phyloP scores from a whole-genome alignment of 257 asterid genomes.

The Solanum medicagineum region DNA sequence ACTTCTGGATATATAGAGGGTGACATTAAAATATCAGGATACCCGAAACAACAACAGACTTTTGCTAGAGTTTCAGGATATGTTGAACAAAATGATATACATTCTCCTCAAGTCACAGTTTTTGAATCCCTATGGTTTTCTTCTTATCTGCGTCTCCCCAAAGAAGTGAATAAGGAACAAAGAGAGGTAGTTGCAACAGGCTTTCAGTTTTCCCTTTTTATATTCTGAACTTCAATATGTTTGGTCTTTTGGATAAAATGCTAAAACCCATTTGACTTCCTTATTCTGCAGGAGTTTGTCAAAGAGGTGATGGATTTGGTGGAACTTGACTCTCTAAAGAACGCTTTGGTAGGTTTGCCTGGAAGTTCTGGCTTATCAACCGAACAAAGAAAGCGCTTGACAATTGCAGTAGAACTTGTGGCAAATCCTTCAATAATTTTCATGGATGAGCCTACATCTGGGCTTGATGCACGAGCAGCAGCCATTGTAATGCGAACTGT shows the following conservation, averaged over 20 bases:
- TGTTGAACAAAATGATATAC: constrained; percentile 89
- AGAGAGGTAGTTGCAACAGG: constrained; percentile 35
- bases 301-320: constrained; percentile 83
- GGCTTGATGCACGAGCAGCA: constrained; percentile 98
- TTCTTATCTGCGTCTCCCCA: constrained; percentile 68
- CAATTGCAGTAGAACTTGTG: constrained; percentile 95
- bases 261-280: neutral
- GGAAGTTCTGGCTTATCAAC: constrained; percentile 84
- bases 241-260: neutral
- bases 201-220: neutral
- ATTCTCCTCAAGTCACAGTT: constrained; percentile 89
- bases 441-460: constrained; percentile 97
- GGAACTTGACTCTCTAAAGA: constrained; percentile 60
- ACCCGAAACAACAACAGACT: constrained; percentile 59
- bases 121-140: constrained; percentile 75
- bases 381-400: constrained; percentile 84
- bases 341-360: constrained; percentile 86
- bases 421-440: constrained; percentile 92
- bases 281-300: constrained; percentile 59
- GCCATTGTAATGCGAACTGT: constrained; percentile 96
- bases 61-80: constrained; percentile 88
- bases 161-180: constrained; percentile 48
- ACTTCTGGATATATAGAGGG: constrained; percentile 87
- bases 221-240: neutral
- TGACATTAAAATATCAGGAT: constrained; percentile 69